phyloP scores from a whole-genome alignment of 176 grass and related monocot species.

The Puccinellia tenuiflora region DNA sequence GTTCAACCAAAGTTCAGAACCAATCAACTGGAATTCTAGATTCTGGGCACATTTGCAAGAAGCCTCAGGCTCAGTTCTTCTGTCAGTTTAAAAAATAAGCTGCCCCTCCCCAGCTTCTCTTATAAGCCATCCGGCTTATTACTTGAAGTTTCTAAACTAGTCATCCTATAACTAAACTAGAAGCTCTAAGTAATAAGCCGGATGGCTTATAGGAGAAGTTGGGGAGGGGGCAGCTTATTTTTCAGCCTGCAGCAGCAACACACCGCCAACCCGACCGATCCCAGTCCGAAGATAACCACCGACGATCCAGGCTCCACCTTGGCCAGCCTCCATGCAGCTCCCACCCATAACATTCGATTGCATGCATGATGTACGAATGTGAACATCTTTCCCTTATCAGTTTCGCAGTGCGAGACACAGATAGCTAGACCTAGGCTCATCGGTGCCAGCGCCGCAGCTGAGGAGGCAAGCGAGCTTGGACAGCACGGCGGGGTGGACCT shows the following conservation, averaged over 20 bases:
- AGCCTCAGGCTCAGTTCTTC: too few relatives aligned
- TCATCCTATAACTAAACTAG: too few relatives aligned
- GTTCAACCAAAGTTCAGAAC: too few relatives aligned
- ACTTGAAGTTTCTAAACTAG: too few relatives aligned
- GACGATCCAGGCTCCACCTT: constrained; percentile 49
- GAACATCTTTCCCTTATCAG: too few relatives aligned
- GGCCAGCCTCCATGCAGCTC: constrained; percentile 65
- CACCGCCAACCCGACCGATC: constrained; percentile 65
- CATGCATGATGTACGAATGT: neutral
- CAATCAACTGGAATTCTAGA: neutral
- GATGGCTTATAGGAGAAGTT: too few relatives aligned
- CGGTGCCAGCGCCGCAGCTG: constrained; percentile 59
- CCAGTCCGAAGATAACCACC: constrained; percentile 63
- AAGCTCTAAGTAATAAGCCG: too few relatives aligned
- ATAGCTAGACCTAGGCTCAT: neutral
- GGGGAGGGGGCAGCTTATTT: too few relatives aligned
- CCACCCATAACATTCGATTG: constrained; percentile 39
- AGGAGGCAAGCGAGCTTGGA: constrained; percentile 63
- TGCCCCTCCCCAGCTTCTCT: too few relatives aligned
- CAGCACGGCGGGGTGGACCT: constrained; percentile 44
- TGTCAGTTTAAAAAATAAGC: too few relatives aligned
- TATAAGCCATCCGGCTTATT: too few relatives aligned
- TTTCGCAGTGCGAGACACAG: neutral
- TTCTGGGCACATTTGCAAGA: neutral
- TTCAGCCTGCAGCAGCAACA: neutral